A percentile compares a stretch with the other conserved stretches of the same genome.
Conservation (phyloP, 2,329 filamentous ascomycete species). For the Cryphonectria radicalis region DNA sequence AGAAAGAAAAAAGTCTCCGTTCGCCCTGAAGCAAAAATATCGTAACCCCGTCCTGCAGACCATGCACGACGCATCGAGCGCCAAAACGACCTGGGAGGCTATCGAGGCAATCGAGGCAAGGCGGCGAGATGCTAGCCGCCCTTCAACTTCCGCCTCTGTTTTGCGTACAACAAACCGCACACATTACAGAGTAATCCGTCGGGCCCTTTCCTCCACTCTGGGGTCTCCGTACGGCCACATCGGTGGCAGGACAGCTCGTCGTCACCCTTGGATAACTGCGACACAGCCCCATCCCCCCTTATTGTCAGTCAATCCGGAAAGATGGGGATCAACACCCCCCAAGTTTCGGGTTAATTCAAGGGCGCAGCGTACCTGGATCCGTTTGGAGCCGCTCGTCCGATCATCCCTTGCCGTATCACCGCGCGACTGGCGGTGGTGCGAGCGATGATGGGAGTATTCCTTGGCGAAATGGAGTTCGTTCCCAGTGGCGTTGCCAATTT, state of each 20-base stretch:
- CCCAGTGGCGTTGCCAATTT: conserved; percentile 13
- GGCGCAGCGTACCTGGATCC: conserved; percentile 1
- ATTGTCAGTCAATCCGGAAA: neutral
- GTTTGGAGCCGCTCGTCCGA: conserved; percentile 1
- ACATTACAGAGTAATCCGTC: conserved; percentile 30
- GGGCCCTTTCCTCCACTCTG: conserved; percentile 30
- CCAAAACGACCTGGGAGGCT: neutral
- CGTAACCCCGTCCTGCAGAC: neutral
- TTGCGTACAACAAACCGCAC: conserved; percentile 29
- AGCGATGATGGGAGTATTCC: conserved; percentile 12
- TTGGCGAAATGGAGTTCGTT: conserved; percentile 11
- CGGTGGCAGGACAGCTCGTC: conserved; percentile 21
- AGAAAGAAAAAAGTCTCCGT: neutral
- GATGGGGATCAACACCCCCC: neutral
- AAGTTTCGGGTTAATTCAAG: neutral
- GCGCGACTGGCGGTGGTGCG: conserved; percentile 4
- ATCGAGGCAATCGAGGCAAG: neutral
- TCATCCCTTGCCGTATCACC: neutral
- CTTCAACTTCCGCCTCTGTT: conserved; percentile 25
- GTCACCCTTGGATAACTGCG: conserved; percentile 1
- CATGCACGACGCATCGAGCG: neutral
- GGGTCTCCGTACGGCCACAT: conserved; percentile 29
- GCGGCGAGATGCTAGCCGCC: neutral
- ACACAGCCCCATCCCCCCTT: accelerated
- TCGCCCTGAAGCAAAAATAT: neutral